phyloP scores from a whole-genome alignment of 2,329 filamentous ascomycete species.

The Fusarium continuum region DNA sequence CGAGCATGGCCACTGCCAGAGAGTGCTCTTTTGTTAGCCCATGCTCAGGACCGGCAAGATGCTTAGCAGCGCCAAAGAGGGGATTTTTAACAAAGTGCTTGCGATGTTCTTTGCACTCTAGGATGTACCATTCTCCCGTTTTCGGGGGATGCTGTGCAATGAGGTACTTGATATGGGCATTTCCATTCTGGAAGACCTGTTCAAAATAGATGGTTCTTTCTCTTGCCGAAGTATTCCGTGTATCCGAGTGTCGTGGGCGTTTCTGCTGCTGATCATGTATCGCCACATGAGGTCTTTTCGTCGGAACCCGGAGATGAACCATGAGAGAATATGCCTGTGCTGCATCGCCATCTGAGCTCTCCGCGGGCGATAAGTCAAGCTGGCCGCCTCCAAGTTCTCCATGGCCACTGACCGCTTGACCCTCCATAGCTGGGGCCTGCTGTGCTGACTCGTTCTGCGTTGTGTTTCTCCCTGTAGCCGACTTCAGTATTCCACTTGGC shows the following conservation, averaged over 20 bases:
- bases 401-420: fast-evolving
- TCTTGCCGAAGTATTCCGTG: fast-evolving
- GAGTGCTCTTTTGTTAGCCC: fast-evolving
- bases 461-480: fast-evolving
- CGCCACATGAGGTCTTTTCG: fast-evolving
- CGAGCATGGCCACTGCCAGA: background rate
- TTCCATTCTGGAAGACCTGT: slow-evolving; percentile 14
- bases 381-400: background rate
- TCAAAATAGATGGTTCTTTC: background rate
- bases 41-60: background rate
- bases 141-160: background rate
- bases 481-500: fast-evolving
- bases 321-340: fast-evolving
- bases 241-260: background rate
- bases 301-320: background rate
- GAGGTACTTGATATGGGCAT: background rate
- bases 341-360: background rate
- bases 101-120: slow-evolving; percentile 4
- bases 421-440: fast-evolving
- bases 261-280: background rate
- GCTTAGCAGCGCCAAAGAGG: background rate
- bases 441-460: too few species aligned
- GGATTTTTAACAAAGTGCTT: background rate
- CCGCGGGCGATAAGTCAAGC: background rate
- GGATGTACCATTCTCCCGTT: slow-evolving; percentile 3